phyloP scores from a whole-genome alignment of 495 filamentous ascomycete genomes.

The Amphirosellinia nigrospora region DNA sequence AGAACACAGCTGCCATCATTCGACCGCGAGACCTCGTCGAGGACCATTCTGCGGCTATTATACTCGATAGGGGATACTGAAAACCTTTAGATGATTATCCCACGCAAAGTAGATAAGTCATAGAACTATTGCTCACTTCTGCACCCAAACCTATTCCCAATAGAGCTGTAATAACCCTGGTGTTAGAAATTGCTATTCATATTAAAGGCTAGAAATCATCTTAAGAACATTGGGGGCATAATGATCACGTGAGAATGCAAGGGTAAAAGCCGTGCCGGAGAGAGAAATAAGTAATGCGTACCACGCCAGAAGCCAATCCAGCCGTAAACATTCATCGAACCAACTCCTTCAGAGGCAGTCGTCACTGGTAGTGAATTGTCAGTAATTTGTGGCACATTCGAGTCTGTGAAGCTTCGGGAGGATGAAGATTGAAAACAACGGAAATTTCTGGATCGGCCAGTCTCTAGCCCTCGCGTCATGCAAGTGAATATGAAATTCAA shows the following conservation, averaged over 20 bases:
- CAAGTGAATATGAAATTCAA: slow-evolving; percentile 34
- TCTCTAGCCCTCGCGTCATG: not conserved
- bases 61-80: slow-evolving; percentile 51
- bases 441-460: not conserved
- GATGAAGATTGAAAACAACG: not conserved
- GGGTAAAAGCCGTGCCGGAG: not conserved
- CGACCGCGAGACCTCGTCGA: slow-evolving; percentile 61
- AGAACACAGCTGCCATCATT: slow-evolving; percentile 72
- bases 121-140: slow-evolving; percentile 32
- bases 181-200: not conserved
- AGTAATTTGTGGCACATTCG: not conserved
- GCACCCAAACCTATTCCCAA: slow-evolving; percentile 60
- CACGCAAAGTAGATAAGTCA: not conserved
- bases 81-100: not conserved
- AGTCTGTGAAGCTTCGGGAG: not conserved
- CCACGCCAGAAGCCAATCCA: slow-evolving; percentile 65
- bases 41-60: slow-evolving; percentile 70
- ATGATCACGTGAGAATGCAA: not conserved
- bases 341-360: slow-evolving; percentile 27
- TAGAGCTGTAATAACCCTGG: slow-evolving; percentile 36
- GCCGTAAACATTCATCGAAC: slow-evolving; percentile 60
- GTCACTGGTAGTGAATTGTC: not conserved
- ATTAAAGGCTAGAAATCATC: not conserved
- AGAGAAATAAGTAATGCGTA: not conserved
- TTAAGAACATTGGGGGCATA: not conserved